phyloP scores from a whole-genome alignment of 2,329 filamentous ascomycete genomes.

The Penicillium sp. region DNA sequence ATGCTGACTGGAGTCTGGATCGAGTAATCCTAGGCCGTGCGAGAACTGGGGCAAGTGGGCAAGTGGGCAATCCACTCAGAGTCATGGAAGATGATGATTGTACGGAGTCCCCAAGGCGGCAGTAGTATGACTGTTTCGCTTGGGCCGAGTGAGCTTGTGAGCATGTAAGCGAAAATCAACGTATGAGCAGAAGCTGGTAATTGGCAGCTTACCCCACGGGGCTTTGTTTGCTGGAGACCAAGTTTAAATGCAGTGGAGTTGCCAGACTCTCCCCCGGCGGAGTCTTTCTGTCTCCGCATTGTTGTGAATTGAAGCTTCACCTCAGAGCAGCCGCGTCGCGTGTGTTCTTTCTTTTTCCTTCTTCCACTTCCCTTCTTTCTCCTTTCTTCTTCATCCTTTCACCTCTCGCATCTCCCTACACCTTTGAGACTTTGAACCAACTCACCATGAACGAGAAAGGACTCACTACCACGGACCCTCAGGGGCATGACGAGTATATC shows the following conservation, averaged over 20 bases:
- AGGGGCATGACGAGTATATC: constrained; percentile 15
- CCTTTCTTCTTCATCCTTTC: background rate
- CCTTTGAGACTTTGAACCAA: background rate
- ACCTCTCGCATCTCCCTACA: too few species aligned
- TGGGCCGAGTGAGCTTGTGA: background rate
- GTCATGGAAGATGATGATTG: too few species aligned
- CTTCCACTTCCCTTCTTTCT: background rate
- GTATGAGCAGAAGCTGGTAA: too few species aligned
- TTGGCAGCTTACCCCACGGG: constrained; percentile 4
- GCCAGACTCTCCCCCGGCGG: background rate
- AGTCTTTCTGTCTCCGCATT: background rate
- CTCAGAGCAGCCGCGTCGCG: background rate
- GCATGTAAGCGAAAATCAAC: too few species aligned
- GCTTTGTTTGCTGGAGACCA: background rate
- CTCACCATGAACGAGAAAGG: constrained; percentile 13
- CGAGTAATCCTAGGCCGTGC: background rate
- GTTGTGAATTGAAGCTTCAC: background rate
- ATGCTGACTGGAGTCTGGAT: background rate
- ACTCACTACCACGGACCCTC: background rate
- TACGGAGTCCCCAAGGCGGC: background rate
- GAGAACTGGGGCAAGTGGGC: background rate
- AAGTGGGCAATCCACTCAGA: background rate
- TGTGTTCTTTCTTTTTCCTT: background rate
- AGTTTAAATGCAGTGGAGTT: constrained; percentile 2
- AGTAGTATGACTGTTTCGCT: background rate